Percentiles rank a stretch among this genome's conserved stretches.
Evolutionary conservation across 495 filamentous ascomycete genomes (phyloP).

Genomic region (Aspergillus leporis): DNA sequence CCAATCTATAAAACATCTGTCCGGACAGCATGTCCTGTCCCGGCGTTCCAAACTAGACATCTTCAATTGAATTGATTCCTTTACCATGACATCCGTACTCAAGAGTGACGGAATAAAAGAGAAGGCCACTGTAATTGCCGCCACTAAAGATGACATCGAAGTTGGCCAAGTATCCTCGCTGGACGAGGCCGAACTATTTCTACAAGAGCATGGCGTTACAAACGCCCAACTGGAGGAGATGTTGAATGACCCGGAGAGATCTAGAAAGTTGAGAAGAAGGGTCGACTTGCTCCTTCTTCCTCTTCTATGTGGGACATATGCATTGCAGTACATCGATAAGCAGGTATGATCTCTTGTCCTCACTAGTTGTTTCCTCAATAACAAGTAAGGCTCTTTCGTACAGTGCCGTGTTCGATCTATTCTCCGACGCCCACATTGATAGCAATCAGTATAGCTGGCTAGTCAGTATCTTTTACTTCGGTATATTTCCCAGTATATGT

Average conservation of each 20-base stretch:
- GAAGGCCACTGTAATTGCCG: neutral
- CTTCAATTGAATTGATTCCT: neutral
- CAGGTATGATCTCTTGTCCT: constrained; percentile 1
- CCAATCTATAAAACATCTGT: neutral
- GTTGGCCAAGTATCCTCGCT: constrained; percentile 30
- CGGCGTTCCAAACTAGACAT: neutral
- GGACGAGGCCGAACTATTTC: constrained; percentile 36
- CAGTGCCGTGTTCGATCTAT: constrained; percentile 37
- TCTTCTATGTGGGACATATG: constrained; percentile 52
- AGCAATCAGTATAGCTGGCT: constrained; percentile 52
- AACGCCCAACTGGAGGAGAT: constrained; percentile 16
- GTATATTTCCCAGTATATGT: constrained; percentile 5
- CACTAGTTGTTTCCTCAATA: neutral
- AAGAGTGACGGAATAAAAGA: neutral
- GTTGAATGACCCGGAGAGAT: constrained; percentile 9
- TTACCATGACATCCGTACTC: neutral
- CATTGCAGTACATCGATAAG: constrained; percentile 43
- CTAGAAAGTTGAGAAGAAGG: constrained; percentile 11
- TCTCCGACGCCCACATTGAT: constrained; percentile 30
- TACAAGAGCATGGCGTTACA: constrained; percentile 32
- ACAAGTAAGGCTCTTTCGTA: constrained; percentile 30
- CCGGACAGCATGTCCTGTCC: neutral
- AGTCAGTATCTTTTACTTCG: constrained; percentile 60
- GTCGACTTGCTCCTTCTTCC: constrained; percentile 50
- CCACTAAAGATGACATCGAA: constrained; percentile 25